Conservation (phyloP, 257 asterid species). For the Jacaranda mimosifolia region DNA sequence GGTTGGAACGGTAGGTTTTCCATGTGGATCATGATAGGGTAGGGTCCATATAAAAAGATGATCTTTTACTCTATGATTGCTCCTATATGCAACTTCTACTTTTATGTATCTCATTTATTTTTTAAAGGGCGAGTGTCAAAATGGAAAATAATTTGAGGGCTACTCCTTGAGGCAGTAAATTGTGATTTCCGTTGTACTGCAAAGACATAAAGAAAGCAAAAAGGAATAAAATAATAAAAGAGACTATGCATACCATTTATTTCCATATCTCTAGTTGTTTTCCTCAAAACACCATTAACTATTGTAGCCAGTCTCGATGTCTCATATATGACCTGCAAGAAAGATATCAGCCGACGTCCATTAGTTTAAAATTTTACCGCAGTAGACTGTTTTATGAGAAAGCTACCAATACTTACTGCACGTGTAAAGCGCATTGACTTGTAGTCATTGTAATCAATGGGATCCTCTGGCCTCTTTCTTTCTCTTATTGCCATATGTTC, state of each 20-base stretch:
- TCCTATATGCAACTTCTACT: slow-evolving; percentile 38
- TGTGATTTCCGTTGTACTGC: slow-evolving; percentile 9
- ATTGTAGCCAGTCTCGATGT: slow-evolving; percentile 74
- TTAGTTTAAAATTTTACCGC: slow-evolving; percentile 36
- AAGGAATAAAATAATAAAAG: slow-evolving; percentile 7
- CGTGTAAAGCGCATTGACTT: slow-evolving; percentile 94
- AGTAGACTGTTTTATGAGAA: slow-evolving; percentile 30
- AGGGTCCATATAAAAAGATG: slow-evolving; percentile 65
- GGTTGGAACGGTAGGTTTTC: slow-evolving; percentile 62
- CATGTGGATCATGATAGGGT: slow-evolving; percentile 70
- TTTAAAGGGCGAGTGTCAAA: slow-evolving; percentile 31
- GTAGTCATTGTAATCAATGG: slow-evolving; percentile 82
- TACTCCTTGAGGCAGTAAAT: slow-evolving; percentile 30
- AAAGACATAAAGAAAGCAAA: slow-evolving; percentile 34
- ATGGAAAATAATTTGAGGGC: slow-evolving; percentile 28
- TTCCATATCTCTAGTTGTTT: slow-evolving; percentile 70
- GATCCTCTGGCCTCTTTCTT: slow-evolving; percentile 80
- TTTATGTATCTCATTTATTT: slow-evolving; percentile 37
- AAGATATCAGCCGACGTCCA: background rate
- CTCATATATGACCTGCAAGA: slow-evolving; percentile 68
- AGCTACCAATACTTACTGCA: slow-evolving; percentile 52
- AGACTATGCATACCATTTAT: slow-evolving; percentile 58
- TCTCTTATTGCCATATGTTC: slow-evolving; percentile 87
- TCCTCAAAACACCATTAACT: slow-evolving; percentile 71
- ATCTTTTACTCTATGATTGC: slow-evolving; percentile 52